Base-by-base conservation (phyloP, 1,284 basidiomycete species). In the Trichosporon sp. region DNA sequence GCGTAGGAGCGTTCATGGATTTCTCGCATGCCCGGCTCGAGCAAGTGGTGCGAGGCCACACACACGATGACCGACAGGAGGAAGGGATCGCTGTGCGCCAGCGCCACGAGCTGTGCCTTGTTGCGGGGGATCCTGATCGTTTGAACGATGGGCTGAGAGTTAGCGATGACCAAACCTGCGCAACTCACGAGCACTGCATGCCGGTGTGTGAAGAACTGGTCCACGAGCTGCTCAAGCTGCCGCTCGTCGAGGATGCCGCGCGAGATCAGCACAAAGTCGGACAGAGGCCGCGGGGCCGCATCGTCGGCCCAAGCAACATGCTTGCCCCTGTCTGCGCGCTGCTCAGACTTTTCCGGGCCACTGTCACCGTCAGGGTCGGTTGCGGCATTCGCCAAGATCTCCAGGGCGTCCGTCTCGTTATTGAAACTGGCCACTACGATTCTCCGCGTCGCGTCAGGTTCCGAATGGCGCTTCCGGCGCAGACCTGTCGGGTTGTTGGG, bases 331-430 rank as follows among this genome's bases (percentile, higher is more conserved):
- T 68, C 66, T 1, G 75, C 73, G 25, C 56, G 66, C 64, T 66
- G 66, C 13, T 64, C 66, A 38, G 69, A 68, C 56, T 69, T 70
- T 38, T 77, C 75, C 2, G 64, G 38, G 2, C 64, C 44, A 4
- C 51, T 42, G 2, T 74, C 67, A 7, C 64, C 72, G 44, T 73
- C 70, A 5, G 67, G 75, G 51, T 79, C 79, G 1, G 79, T 81
- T 2, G 82, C 81, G 0, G 83, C 82, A 70, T 81, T 77, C 29
- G 82, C 83, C 29, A 84, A 74, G 12, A 84, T 82, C 65, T 81
- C 79, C 34, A 84, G 72, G 4, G 83, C 83, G 67, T 84, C 83
- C 66, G 79, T 81, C 75, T 84, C 83, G 65, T 84, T 84, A 68
- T 77, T 78, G 72, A 84, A 80, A 65, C 77, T 81, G 7, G 81